A percentile compares a stretch with the other conserved stretches of the same genome.
Conservation (phyloP, 495 filamentous ascomycete species). For the Hypoxylon perforatum region DNA sequence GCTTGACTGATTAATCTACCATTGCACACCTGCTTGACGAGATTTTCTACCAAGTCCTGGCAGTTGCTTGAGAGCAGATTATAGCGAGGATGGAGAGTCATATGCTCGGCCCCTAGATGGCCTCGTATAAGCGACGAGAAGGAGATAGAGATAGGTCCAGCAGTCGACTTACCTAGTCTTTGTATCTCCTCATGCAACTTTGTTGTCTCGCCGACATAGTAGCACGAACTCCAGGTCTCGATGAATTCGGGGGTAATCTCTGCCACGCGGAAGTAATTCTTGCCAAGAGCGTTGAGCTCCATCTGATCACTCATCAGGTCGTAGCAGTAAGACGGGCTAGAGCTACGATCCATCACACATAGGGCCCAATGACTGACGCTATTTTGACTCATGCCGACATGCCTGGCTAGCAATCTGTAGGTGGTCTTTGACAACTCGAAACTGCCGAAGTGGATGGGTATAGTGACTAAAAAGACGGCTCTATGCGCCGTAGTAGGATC, state of each 20-base stretch:
- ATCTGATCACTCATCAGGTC: conserved; percentile 44
- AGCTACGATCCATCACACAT: conserved; percentile 36
- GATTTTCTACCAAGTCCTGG: conserved; percentile 38
- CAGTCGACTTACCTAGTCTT: conserved; percentile 28
- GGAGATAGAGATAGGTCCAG: neutral
- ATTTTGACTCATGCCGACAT: conserved; percentile 40
- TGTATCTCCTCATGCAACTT: conserved; percentile 39
- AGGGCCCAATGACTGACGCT: conserved; percentile 44
- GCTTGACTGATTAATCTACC: conserved; percentile 37
- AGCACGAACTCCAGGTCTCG: conserved; percentile 38
- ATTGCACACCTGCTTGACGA: conserved; percentile 36
- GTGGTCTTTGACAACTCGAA: conserved; percentile 37
- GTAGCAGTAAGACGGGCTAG: conserved; percentile 38
- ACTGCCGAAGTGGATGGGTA: conserved; percentile 35
- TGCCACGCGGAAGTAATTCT: conserved; percentile 34
- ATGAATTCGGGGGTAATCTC: conserved; percentile 32
- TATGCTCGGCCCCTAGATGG: conserved; percentile 33
- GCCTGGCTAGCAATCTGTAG: conserved; percentile 38
- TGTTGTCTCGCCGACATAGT: conserved; percentile 41
- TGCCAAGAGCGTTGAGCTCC: conserved; percentile 36
- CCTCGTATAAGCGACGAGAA: conserved; percentile 8
- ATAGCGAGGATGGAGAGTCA: conserved; percentile 37
- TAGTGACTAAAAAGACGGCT: conserved; percentile 41
- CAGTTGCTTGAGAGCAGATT: conserved; percentile 40
- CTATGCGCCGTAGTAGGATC: conserved; percentile 22